A percentile compares a stretch with the other conserved stretches of the same genome.
Conservation (phyloP, 169 alveolate genomes). For the Cryptosporidium meleagridis region DNA sequence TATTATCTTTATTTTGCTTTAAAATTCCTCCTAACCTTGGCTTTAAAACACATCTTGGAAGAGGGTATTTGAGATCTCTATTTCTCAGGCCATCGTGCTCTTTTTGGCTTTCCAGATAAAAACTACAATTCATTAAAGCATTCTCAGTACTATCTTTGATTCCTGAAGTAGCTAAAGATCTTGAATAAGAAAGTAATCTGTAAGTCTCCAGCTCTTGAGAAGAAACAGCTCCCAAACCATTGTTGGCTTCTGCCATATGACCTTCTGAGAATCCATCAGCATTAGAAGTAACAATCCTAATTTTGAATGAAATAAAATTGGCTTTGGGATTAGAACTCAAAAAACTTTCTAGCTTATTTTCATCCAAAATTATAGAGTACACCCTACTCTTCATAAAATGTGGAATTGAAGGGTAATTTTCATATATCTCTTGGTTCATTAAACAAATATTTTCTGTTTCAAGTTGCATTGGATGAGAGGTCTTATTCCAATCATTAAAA, state of each 20-base stretch:
- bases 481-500: constrained; percentile 81
- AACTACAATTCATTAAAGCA: constrained; percentile 21
- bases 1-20: background rate
- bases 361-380: constrained; percentile 47
- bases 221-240: background rate
- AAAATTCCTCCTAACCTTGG: background rate
- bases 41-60: constrained; percentile 42
- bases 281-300: constrained; percentile 18
- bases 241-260: background rate
- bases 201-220: constrained; percentile 57
- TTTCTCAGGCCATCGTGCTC: background rate
- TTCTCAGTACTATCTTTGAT: constrained; percentile 21
- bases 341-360: background rate
- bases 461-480: constrained; percentile 77
- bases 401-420: constrained; percentile 39
- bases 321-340: background rate
- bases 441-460: constrained; percentile 52
- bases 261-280: background rate
- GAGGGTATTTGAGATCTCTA: constrained; percentile 19
- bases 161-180: constrained; percentile 17
- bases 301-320: constrained; percentile 13
- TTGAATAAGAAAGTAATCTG: constrained; percentile 60
- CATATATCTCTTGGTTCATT: constrained; percentile 2
- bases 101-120: background rate
- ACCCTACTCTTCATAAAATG: constrained; percentile 40